phyloP scores from a whole-genome alignment of 2,329 filamentous ascomycete genomes.

The Didymella arachidicola region DNA sequence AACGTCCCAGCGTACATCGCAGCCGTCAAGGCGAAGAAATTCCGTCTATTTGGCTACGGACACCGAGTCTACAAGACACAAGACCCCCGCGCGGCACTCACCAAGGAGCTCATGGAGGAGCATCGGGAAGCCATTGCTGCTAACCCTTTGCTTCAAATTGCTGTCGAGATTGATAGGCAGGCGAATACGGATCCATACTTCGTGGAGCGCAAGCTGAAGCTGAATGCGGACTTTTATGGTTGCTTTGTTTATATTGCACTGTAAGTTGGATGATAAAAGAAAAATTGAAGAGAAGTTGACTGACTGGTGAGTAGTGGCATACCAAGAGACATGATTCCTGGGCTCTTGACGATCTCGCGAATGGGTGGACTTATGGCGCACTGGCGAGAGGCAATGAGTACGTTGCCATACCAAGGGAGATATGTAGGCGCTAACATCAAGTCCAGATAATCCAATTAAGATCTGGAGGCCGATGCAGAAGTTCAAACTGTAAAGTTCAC shows the following conservation, averaged over 20 bases:
- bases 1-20: not conserved
- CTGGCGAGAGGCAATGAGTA: no score
- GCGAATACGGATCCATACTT: not conserved
- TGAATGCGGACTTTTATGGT: not conserved
- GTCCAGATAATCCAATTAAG: no score
- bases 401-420: no score
- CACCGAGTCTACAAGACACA: not conserved
- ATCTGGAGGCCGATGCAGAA: no score
- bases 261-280: no score
- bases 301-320: no score
- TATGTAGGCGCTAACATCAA: no score
- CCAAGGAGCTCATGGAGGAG: not conserved
- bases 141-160: not conserved
- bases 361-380: no score
- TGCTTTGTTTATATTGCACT: not conserved
- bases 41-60: not conserved
- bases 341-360: no score
- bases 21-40: slow-evolving; percentile 1
- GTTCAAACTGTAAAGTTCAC: no score
- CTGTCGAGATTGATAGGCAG: not conserved
- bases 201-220: not conserved
- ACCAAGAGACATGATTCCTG: no score
- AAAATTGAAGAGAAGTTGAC: no score
- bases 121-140: not conserved
- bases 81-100: not conserved